phyloP scores from a whole-genome alignment of 2,329 filamentous ascomycete genomes.

The Calonectria pteridis region DNA sequence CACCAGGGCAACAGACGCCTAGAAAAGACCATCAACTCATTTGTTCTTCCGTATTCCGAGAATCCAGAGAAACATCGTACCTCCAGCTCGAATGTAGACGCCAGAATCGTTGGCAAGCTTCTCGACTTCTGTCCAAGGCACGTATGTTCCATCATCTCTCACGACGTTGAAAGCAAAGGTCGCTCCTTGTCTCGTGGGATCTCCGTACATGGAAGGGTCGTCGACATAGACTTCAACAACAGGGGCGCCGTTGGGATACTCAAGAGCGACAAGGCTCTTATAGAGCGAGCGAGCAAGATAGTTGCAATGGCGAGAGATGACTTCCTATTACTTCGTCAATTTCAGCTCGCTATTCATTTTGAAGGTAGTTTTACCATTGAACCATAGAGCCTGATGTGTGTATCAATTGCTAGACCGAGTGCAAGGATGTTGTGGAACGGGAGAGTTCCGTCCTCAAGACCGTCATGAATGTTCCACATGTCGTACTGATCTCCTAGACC shows the following conservation, averaged over 20 bases:
- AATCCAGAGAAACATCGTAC: constrained; percentile 41
- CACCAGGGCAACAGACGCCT: constrained; percentile 64
- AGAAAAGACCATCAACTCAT: not conserved
- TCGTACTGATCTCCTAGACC: constrained; percentile 52
- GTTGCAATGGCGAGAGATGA: constrained; percentile 69
- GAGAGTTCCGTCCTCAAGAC: constrained; percentile 75
- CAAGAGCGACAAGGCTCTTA: constrained; percentile 59
- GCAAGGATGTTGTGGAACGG: constrained; percentile 76
- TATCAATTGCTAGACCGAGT: constrained; percentile 69
- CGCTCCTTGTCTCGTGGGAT: constrained; percentile 67
- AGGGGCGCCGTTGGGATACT: constrained; percentile 65
- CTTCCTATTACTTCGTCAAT: constrained; percentile 44
- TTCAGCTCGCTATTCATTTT: not conserved
- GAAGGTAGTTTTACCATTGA: constrained; percentile 56
- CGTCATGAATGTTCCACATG: constrained; percentile 65
- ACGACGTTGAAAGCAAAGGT: constrained; percentile 75
- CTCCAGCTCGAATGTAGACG: constrained; percentile 71
- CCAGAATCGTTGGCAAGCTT: constrained; percentile 64
- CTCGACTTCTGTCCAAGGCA: constrained; percentile 72
- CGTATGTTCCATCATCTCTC: constrained; percentile 62
- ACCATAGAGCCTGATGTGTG: constrained; percentile 67
- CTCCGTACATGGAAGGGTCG: constrained; percentile 57
- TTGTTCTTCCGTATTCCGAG: not conserved
- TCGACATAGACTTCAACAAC: constrained; percentile 69
- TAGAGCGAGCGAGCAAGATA: constrained; percentile 65